These are phyloP conservation scores for Cladophialophora immunda DNA, from an alignment of 2,329 filamentous ascomycete species.

Conservation along the genomic window DNA sequence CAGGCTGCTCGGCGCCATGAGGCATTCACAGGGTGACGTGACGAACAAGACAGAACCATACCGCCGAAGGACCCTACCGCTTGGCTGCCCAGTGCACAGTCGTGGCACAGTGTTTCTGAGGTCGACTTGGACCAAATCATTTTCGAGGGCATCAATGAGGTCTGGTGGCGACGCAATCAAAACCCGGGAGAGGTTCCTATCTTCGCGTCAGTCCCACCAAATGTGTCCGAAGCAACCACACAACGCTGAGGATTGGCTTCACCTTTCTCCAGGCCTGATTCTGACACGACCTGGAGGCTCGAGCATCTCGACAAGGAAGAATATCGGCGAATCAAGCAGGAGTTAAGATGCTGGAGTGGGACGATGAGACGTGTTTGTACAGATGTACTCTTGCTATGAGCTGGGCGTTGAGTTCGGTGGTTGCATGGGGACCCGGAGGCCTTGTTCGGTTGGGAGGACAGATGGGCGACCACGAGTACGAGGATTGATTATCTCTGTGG, in stretches of 20 bases:
- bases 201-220: not conserved
- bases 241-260: not conserved
- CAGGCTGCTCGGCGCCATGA: not conserved
- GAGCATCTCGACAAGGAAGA: not conserved
- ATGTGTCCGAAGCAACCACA: not conserved
- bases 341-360: not conserved
- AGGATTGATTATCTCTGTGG: not conserved
- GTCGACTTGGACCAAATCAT: not conserved
- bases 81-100: not conserved
- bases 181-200: not conserved
- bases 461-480: not conserved
- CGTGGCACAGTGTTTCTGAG: not conserved
- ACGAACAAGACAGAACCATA: not conserved
- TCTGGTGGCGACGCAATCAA: not conserved
- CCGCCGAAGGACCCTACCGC: not conserved
- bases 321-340: not conserved
- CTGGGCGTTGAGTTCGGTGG: not conserved
- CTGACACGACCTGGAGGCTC: not conserved
- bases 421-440: not conserved
- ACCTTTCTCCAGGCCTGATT: not conserved
- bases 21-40: not conserved
- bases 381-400: not conserved
- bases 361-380: not conserved
- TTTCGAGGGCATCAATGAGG: not conserved
- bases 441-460: not conserved